A percentile compares a stretch with the other conserved stretches of the same genome.
Evolutionary conservation across 1,139 yeast species (phyloP).

Genomic region (Starmera stellimalicola): DNA sequence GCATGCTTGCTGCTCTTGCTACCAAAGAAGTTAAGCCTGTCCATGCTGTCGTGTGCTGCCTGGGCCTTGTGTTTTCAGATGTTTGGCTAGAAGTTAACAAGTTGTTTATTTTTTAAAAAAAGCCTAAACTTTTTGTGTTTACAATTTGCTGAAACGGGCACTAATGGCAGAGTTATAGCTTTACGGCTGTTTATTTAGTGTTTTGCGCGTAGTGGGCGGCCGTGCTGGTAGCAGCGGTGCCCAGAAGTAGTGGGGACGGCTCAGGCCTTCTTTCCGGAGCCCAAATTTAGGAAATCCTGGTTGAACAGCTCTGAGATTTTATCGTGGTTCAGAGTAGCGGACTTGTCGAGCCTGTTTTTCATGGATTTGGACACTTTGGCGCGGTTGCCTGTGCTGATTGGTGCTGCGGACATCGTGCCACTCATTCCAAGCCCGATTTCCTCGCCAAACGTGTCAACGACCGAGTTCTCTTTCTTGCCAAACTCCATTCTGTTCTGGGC

Average conservation of each 20-base stretch:
- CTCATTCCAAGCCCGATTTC: slow-evolving; percentile 80
- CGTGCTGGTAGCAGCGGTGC: no score
- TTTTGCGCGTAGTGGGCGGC: no score
- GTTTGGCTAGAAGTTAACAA: background rate
- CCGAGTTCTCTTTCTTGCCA: slow-evolving; percentile 61
- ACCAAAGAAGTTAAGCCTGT: slow-evolving; percentile 13
- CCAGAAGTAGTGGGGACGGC: no score
- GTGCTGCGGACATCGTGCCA: slow-evolving; percentile 19
- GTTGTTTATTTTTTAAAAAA: background rate
- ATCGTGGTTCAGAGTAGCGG: slow-evolving; percentile 1
- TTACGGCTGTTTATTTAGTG: no score
- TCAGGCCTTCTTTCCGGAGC: no score
- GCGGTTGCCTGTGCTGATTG: slow-evolving; percentile 31
- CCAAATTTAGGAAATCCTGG: slow-evolving; percentile 12
- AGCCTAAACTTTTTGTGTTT: background rate
- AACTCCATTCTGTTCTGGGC: slow-evolving; percentile 82
- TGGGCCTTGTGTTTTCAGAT: no score
- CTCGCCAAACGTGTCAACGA: slow-evolving; percentile 61
- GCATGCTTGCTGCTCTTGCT: slow-evolving; percentile 11
- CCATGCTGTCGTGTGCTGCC: background rate
- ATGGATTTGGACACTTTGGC: slow-evolving; percentile 48
- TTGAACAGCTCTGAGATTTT: slow-evolving; percentile 9
- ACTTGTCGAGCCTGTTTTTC: slow-evolving; percentile 32
- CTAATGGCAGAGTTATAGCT: no score
- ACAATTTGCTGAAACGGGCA: background rate